Base-by-base conservation (phyloP, 1,139 yeast species). In the Kazachstania sp. region DNA sequence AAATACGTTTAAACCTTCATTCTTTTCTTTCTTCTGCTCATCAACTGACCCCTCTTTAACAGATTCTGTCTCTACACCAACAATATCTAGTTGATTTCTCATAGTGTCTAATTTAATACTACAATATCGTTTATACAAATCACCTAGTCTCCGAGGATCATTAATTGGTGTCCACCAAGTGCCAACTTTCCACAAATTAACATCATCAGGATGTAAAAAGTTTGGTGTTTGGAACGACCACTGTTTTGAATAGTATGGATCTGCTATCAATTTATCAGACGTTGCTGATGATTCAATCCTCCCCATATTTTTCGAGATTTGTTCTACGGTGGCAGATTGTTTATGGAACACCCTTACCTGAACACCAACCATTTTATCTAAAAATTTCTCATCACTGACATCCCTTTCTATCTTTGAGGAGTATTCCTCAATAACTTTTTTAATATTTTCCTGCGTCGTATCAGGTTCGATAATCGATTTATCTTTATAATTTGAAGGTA, bases 1-100 rank as follows among this genome's bases (percentile, higher is more conserved):
- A 32, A 64, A 60, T 4, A 51, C 49, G 13, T 62, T 54, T 0
- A 66, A 66, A 13, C 59, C 58, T 12, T 48, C 49, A 42, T 64
- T 69, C 2, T 54, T 50, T 37, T 58, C 49, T 19, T 46, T 39
- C 29, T 23, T 23, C 8, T 23, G 28, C 8, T 9, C 6, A 23
- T 23, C 28, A 23, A 3, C 8, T 7, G 28, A 41, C 12, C 45
- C 41, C 3, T 48, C 42, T 9, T 48, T 43, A 32, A 30, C 43
- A 15, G 47, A 28, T 12, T 43, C 42, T 18, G 47, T 44, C n/a
- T 51, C 28, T 23, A 23, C 47, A 16, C 44, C 45, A 13, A 39
- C 46, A 16, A 53, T 23, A 11, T 16, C 19, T 18, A 28, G 43
- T 42, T 53, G 50, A 38, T 41, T 20, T 41, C 51, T 47, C 47